These are phyloP conservation scores for Neodidymelliopsis sp. DNA, from an alignment of 2,329 filamentous ascomycete genomes.

Conservation along the genomic window DNA sequence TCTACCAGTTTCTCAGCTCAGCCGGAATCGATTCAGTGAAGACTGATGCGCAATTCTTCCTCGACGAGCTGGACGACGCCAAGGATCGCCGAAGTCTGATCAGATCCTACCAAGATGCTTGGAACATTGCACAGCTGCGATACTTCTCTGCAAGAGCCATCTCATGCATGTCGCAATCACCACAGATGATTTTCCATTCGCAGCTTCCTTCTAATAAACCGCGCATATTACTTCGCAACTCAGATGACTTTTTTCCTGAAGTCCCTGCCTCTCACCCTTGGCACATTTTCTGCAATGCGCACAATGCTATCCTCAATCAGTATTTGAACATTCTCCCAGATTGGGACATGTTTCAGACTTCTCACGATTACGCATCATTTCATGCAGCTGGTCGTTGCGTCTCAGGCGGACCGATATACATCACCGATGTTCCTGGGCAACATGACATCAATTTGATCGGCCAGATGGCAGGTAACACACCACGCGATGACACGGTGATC, in stretches of 20 bases:
- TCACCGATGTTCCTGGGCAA: slow-evolving; percentile 86
- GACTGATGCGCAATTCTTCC: slow-evolving; percentile 89
- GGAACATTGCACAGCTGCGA: slow-evolving; percentile 78
- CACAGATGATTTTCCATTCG: slow-evolving; percentile 84
- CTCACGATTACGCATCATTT: slow-evolving; percentile 75
- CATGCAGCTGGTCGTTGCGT: slow-evolving; percentile 91
- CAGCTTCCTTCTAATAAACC: slow-evolving; percentile 81
- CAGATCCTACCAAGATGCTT: slow-evolving; percentile 81
- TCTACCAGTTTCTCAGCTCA: slow-evolving; percentile 80
- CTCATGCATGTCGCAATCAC: slow-evolving; percentile 93
- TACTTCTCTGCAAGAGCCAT: slow-evolving; percentile 82
- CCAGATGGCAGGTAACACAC: slow-evolving; percentile 81
- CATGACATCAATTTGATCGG: slow-evolving; percentile 78
- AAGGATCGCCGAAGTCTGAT: slow-evolving; percentile 75
- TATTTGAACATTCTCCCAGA: slow-evolving; percentile 89
- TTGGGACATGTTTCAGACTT: slow-evolving; percentile 78
- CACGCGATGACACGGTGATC: slow-evolving; percentile 76
- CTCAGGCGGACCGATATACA: slow-evolving; percentile 90
- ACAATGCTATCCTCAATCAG: slow-evolving; percentile 83
- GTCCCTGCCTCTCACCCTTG: slow-evolving; percentile 83
- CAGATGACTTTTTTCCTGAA: slow-evolving; percentile 90
- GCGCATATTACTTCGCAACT: slow-evolving; percentile 80
- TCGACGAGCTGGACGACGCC: slow-evolving; percentile 77
- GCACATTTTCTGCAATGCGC: slow-evolving; percentile 95
- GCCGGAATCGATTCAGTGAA: slow-evolving; percentile 87